Evolutionary conservation across 2,329 filamentous ascomycete genomes (phyloP).

Genomic region (Colletotrichum sp.): DNA sequence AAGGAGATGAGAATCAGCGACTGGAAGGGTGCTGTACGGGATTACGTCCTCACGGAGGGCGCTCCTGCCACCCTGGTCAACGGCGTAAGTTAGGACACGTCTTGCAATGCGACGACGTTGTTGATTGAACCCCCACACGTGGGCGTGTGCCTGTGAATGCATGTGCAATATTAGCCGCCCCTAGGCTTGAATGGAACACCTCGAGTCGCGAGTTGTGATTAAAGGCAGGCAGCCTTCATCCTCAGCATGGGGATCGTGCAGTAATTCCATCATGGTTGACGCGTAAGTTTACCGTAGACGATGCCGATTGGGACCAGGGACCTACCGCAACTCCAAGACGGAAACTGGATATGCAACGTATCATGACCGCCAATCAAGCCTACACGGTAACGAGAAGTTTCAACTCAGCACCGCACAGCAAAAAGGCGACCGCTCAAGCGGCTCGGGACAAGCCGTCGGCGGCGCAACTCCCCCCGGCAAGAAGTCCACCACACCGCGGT

Average conservation of each 20-base stretch:
- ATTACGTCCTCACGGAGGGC: conserved; percentile 63
- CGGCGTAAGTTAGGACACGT: conserved; percentile 34
- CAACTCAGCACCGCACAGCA: not conserved
- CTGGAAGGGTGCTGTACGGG: conserved; percentile 92
- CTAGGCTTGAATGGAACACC: not conserved
- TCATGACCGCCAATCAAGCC: not conserved
- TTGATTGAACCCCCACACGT: not conserved
- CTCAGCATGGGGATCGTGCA: not conserved
- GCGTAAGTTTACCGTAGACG: not conserved
- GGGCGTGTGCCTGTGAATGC: not conserved
- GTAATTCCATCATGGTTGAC: not conserved
- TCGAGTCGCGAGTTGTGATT: not conserved
- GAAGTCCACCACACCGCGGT: not conserved
- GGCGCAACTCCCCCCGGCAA: not conserved
- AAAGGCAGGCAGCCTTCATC: not conserved
- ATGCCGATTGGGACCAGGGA: not conserved
- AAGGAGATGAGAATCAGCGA: conserved; percentile 87
- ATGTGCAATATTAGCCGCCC: not conserved
- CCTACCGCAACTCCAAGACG: not conserved
- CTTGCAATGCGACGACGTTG: not conserved
- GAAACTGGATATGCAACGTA: not conserved
- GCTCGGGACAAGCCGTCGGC: not conserved
- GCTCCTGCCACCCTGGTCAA: conserved; percentile 37
- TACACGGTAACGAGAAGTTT: not conserved
- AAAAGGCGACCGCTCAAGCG: not conserved